These are phyloP conservation scores for Schizopora paradoxa DNA, from an alignment of 1,284 basidiomycete genomes.

Conservation along the genomic window DNA sequence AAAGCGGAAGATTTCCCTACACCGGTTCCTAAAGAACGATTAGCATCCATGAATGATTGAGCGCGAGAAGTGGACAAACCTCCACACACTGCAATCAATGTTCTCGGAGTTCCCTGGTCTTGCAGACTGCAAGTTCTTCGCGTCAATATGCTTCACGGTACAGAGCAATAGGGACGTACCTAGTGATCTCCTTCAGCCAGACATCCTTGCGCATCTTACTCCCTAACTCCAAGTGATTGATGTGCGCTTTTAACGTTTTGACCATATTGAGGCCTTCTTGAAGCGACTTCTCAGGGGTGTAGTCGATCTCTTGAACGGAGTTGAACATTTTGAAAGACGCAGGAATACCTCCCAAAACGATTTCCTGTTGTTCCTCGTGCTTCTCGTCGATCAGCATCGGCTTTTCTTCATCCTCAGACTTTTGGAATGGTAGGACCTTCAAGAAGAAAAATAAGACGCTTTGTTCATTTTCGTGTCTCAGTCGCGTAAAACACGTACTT, in stretches of 20 bases:
- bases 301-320: slow-evolving; percentile 38
- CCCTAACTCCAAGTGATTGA: slow-evolving; percentile 45
- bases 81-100: slow-evolving; percentile 57
- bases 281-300: slow-evolving; percentile 45
- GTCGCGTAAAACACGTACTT: too few relatives aligned
- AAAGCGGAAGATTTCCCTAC: slow-evolving; percentile 56
- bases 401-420: too few relatives aligned
- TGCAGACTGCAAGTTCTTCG: slow-evolving; percentile 34
- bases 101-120: slow-evolving; percentile 45
- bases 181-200: slow-evolving; percentile 50
- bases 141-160: neutral
- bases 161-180: slow-evolving; percentile 29
- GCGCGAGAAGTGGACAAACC: slow-evolving; percentile 30
- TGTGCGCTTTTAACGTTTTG: slow-evolving; percentile 37
- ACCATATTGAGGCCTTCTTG: slow-evolving; percentile 51
- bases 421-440: too few relatives aligned
- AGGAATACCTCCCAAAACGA: slow-evolving; percentile 2
- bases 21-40: slow-evolving; percentile 41
- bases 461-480: too few relatives aligned
- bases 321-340: slow-evolving; percentile 23
- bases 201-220: slow-evolving; percentile 53
- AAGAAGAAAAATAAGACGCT: too few relatives aligned
- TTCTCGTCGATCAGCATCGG: neutral
- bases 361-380: neutral
- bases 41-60: slow-evolving; percentile 6